Percentiles rank a stretch among this genome's conserved stretches.
These are phyloP conservation scores for Candida sanyiensis DNA, from an alignment of 805 yeast species.

Conservation along the genomic window DNA sequence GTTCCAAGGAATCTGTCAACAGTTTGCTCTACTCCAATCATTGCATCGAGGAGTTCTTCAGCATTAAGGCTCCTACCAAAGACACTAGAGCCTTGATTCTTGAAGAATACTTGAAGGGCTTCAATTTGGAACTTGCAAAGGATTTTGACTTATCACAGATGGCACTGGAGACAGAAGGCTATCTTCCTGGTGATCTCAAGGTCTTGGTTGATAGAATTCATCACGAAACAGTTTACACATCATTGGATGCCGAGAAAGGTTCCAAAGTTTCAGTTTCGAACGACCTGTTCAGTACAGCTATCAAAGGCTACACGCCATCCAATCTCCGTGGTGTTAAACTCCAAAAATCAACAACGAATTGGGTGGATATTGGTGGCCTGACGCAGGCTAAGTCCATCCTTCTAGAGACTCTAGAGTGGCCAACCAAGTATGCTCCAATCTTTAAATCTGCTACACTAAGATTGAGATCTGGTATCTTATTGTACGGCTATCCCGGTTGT, in stretches of 20 bases:
- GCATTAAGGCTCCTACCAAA: conserved; percentile 65
- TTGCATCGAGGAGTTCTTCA: conserved; percentile 56
- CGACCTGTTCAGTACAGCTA: conserved; percentile 46
- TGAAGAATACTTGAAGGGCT: conserved; percentile 19
- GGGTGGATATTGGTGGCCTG: conserved; percentile 91
- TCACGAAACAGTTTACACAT: conserved; percentile 36
- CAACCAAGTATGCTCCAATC: conserved; percentile 93
- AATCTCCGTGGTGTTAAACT: conserved; percentile 81
- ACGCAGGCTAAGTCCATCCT: conserved; percentile 66
- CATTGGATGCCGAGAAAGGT: conserved; percentile 10
- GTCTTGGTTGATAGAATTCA: conserved; percentile 64
- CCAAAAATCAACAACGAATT: conserved; percentile 63
- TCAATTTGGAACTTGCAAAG: conserved; percentile 31
- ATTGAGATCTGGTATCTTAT: conserved; percentile 79
- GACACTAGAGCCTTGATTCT: conserved; percentile 47
- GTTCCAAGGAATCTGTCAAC: conserved; percentile 61
- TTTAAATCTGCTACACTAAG: conserved; percentile 83
- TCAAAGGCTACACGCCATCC: conserved; percentile 71
- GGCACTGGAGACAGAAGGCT: conserved; percentile 79
- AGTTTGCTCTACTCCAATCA: conserved; percentile 59
- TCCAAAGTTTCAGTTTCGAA: conserved; percentile 23
- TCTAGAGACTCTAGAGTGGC: conserved; percentile 93
- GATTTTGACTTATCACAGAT: conserved; percentile 45
- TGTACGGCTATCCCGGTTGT: conserved; percentile 97
- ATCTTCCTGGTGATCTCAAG: conserved; percentile 75